A percentile compares a stretch with the other conserved stretches of the same genome.
phyloP scores from a whole-genome alignment of 306 rosid genomes.

The Begonia fuchsioides region DNA sequence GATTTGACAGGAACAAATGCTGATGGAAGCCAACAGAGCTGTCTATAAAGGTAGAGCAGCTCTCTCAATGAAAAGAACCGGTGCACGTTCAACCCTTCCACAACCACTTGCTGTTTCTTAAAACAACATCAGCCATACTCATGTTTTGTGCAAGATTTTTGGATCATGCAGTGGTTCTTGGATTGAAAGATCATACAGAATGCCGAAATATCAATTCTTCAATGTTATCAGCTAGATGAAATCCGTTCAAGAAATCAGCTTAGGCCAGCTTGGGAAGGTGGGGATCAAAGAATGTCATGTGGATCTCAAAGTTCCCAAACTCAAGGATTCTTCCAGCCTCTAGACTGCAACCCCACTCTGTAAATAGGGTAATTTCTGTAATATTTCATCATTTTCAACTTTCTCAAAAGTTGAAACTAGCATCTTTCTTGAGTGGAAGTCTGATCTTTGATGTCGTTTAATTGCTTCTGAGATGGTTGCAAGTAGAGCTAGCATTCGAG shows the following conservation, averaged over 20 bases:
- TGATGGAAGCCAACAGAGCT: slow-evolving; percentile 75
- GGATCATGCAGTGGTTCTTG: too few species aligned
- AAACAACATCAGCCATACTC: too few species aligned
- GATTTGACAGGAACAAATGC: slow-evolving; percentile 52
- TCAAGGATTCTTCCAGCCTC: slow-evolving; percentile 38
- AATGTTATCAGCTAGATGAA: slow-evolving; percentile 60
- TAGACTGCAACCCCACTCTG: slow-evolving; percentile 60
- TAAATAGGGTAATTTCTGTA: slow-evolving; percentile 31
- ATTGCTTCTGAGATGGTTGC: slow-evolving; percentile 53
- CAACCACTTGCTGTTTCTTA: too few species aligned
- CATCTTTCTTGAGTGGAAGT: too few species aligned
- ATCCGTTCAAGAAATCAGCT: slow-evolving; percentile 49
- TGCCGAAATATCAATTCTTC: too few species aligned
- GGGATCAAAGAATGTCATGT: slow-evolving; percentile 54
- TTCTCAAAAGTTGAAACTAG: too few species aligned
- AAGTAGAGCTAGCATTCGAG: too few species aligned
- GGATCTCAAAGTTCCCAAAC: slow-evolving; percentile 38
- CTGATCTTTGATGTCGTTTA: too few species aligned
- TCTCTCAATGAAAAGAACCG: too few species aligned
- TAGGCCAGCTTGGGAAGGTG: slow-evolving; percentile 64
- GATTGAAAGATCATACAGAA: too few species aligned
- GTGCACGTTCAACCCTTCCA: too few species aligned
- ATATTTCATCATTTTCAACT: not conserved
- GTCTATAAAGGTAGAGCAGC: slow-evolving; percentile 25
- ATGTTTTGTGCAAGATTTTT: too few species aligned